phyloP scores from a whole-genome alignment of 306 rosid genomes.

The Calophaca sinica region DNA sequence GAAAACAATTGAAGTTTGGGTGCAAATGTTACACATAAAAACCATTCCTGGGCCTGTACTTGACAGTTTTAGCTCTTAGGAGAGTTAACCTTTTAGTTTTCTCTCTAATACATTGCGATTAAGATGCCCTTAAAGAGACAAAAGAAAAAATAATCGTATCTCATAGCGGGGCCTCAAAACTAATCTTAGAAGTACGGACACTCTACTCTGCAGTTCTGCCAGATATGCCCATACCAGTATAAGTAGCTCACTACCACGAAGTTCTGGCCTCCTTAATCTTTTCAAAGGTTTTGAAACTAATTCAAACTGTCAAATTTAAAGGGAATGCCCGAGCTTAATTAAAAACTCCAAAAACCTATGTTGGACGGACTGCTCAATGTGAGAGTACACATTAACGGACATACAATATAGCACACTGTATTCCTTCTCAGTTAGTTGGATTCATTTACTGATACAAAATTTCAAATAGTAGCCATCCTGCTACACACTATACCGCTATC shows the following conservation, averaged over 20 bases:
- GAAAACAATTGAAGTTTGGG: slow-evolving; percentile 1
- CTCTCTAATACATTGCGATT: slow-evolving; percentile 3
- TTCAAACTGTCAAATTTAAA: neutral
- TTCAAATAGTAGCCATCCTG: no score
- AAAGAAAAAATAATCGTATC: slow-evolving; percentile 9
- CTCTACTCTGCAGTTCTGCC: slow-evolving; percentile 10
- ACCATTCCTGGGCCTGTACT: slow-evolving; percentile 3
- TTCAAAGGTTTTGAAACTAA: neutral
- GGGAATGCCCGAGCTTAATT: slow-evolving; percentile 2
- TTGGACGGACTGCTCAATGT: neutral
- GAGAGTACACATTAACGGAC: no score
- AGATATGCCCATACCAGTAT: neutral
- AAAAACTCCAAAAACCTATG: slow-evolving; percentile 1
- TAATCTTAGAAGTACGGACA: neutral
- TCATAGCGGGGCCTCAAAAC: slow-evolving; percentile 1
- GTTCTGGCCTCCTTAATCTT: neutral
- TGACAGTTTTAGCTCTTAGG: slow-evolving; percentile 12
- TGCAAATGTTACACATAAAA: neutral
- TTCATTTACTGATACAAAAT: no score
- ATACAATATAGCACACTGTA: no score
- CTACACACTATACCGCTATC: no score
- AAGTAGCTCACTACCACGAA: neutral
- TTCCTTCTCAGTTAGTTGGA: no score
- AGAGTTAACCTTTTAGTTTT: slow-evolving; percentile 4
- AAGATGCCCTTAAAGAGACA: slow-evolving; percentile 6